Base-by-base conservation (phyloP, 1,284 basidiomycete genomes). In the Microbotryum saponariae region DNA sequence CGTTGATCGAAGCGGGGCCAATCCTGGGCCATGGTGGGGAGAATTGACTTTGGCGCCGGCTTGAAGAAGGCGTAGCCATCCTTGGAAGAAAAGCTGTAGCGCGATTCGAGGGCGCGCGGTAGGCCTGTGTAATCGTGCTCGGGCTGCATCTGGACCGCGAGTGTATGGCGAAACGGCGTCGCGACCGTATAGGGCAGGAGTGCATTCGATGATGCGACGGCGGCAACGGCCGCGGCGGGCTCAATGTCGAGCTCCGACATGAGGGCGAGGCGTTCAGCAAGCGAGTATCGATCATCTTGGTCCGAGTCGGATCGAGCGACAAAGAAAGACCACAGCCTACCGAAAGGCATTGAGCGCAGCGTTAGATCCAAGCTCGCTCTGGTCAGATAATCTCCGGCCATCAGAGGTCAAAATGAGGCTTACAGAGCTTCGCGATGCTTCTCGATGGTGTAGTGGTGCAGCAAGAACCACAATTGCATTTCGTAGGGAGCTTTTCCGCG, bases 401-500 rank as follows among this genome's bases (percentile, higher is more conserved):
- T 42, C 16, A 23, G 21, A 16, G 0, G 33, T 2, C 1, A 4
- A 7, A 6, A 2, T 4, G 4, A 1, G 12, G 31, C 60, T 14
- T 8, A 67, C 59, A 68, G 51, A 2, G 66, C 63, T 48, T 68
- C 66, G 16, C 66, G 61, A 20, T 65, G 66, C 52, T 65, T 65
- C 49, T 68, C 66, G 46, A 68, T 44, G 1, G 50, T 59, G 57
- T 67, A 67, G 27, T 60, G 58, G 5, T 45, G 33, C 10, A 61
- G n/a, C 2, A 67, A 52, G 52, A 65, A 65, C 23, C 52, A 47
- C 2, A 46, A 21, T 21, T 58, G 56, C 6, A 61, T 57, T 25
- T 68, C 66, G 21, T 16, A 10, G 3, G 55, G 58, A 1, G 27
- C 61, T 12, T 50, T 47, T 0, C 66, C 66, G 3, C 66, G 63